Evolutionary conservation across 371 early-diverging fungal genomes (phyloP).

Genomic region (Mortierella sp.): DNA sequence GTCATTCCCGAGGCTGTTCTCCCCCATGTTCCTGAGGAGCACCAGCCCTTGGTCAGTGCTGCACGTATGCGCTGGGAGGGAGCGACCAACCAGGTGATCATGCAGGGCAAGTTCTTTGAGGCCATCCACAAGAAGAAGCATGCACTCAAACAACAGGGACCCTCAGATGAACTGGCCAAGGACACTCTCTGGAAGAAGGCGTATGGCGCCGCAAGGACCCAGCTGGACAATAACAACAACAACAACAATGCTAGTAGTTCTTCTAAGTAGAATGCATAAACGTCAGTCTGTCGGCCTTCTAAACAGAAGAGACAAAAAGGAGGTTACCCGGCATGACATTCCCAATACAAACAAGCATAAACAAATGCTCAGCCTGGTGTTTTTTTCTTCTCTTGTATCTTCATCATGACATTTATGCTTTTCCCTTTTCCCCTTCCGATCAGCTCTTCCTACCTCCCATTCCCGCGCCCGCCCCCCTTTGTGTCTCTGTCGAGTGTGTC

Average conservation of each 20-base stretch:
- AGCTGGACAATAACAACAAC: constrained; percentile 1
- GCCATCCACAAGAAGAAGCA: constrained; percentile 57
- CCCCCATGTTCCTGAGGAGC: constrained; percentile 59
- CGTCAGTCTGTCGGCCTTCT: background rate
- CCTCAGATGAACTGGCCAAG: background rate
- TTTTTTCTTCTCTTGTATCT: background rate
- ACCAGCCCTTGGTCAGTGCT: constrained; percentile 64
- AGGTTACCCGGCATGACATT: background rate
- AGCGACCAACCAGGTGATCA: constrained; percentile 64
- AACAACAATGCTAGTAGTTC: background rate
- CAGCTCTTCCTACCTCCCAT: background rate
- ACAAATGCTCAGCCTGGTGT: background rate
- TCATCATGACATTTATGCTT: background rate
- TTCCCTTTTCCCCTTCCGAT: background rate
- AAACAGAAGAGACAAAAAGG: background rate
- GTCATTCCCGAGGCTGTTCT: constrained; percentile 32
- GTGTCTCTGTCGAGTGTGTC: background rate
- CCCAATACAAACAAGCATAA: background rate
- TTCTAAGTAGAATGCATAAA: background rate
- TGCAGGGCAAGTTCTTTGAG: constrained; percentile 65
- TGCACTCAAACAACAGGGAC: background rate
- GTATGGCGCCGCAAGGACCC: constrained; percentile 28
- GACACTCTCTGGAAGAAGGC: constrained; percentile 27
- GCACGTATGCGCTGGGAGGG: constrained; percentile 74
- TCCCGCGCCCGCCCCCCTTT: background rate